Base-by-base conservation (phyloP, 108 stramenopile genomes). In the Pseudonitzschia delicatissima region DNA sequence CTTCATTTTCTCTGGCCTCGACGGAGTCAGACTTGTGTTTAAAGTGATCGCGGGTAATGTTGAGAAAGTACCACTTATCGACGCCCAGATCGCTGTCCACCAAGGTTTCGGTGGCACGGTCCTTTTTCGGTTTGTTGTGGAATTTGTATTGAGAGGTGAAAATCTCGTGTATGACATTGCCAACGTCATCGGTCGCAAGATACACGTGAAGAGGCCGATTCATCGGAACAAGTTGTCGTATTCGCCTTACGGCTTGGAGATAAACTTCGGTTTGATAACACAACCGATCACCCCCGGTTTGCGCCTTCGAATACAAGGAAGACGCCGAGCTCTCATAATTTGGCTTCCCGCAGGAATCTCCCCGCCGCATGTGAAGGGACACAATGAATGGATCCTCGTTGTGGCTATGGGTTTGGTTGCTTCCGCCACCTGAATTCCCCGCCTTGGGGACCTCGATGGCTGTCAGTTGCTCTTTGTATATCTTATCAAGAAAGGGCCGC, bases 241-340 rank as follows among this genome's bases (percentile, higher is more conserved):
- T 33, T 23, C 55, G 74, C 17, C 40, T 21, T 2, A 76, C 31
- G 18, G 44, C 64, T 17, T 62, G 34, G 26, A 68, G 11, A 26
- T 69, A 69, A 9, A 69, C 74, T 15, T 33, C 6, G 0, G 67
- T 68, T 25, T 40, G 44, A 28, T 74, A 74, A 34, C 73, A 74
- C 13, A 37, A 39, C 8, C 73, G 42, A 13, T 49, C 18, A 6
- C 0, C 27, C 12, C 34, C 33, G 9, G 44, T 44, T 57, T 74
- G 73, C 9, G 66, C 61, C 2, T 17, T 26, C 0, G 67, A 68
- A 47, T 68, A 25, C 0, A 74, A 11, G 0, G 28, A 15, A 1
- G 73, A 74, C 17, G 67, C 67, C 0, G 42, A 1, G 39, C 4
- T 32, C 18, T 58, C 45, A 34, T 63, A 74, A 12, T 35, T 28